Conservation (phyloP, 495 filamentous ascomycete species). For the Xylaria bambusicola region DNA sequence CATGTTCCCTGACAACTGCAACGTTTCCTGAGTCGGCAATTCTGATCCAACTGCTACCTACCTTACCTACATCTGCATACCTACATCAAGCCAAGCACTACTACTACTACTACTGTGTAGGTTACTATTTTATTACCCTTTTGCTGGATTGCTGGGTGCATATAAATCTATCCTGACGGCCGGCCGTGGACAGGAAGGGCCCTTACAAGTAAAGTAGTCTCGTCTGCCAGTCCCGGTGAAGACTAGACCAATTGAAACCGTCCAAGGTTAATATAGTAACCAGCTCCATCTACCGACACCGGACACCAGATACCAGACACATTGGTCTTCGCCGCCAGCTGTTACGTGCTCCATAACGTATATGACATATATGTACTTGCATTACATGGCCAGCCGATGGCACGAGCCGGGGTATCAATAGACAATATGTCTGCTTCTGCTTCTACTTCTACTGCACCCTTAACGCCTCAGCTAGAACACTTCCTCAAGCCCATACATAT, state of each 20-base stretch:
- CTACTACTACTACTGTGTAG: too few species aligned
- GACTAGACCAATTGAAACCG: not conserved
- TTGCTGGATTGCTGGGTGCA: too few species aligned
- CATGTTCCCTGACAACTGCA: constrained; percentile 32
- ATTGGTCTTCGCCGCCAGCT: not conserved
- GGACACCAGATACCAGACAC: too few species aligned
- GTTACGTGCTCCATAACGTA: not conserved
- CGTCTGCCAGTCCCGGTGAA: not conserved
- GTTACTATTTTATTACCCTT: too few species aligned
- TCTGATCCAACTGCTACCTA: constrained; percentile 24
- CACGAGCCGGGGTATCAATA: not conserved
- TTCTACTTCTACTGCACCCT: too few species aligned
- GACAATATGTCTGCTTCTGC: constrained; percentile 19
- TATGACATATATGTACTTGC: not conserved
- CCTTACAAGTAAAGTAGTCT: too few species aligned
- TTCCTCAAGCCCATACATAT: constrained; percentile 50
- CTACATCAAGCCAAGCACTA: not conserved
- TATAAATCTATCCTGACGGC: not conserved
- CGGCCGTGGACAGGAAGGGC: too few species aligned
- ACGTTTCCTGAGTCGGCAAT: constrained; percentile 38
- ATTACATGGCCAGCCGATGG: constrained; percentile 11
- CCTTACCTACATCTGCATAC: not conserved
- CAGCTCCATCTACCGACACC: not conserved
- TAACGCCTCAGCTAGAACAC: constrained; percentile 33
- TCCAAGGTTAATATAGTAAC: too few species aligned